These are phyloP conservation scores for Chaetomium fimeti DNA, from an alignment of 495 filamentous ascomycete genomes.

Conservation along the genomic window DNA sequence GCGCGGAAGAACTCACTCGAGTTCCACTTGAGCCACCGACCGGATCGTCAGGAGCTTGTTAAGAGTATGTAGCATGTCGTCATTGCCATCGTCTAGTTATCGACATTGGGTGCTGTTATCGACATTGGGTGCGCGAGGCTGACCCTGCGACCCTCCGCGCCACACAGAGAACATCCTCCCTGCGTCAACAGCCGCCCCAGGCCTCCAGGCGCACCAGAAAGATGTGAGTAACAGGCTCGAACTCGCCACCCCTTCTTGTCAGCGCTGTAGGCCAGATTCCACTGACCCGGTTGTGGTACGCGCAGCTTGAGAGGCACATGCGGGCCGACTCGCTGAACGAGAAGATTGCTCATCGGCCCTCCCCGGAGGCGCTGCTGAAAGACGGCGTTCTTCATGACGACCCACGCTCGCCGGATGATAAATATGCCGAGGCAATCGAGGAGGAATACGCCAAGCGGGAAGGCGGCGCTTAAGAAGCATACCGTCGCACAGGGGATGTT, in stretches of 20 bases:
- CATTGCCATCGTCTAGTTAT: neutral
- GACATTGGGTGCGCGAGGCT: neutral
- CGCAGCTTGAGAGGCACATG: constrained; percentile 74
- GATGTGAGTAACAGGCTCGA: constrained; percentile 45
- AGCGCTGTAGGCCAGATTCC: neutral
- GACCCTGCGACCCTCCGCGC: constrained; percentile 5
- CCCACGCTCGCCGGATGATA: constrained; percentile 51
- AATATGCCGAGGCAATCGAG: constrained; percentile 50
- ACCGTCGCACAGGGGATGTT: neutral
- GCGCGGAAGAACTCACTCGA: constrained; percentile 86
- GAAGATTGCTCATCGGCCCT: constrained; percentile 71
- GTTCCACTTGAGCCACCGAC: constrained; percentile 76
- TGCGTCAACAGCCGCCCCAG: constrained; percentile 68
- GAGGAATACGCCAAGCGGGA: constrained; percentile 53
- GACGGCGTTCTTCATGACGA: constrained; percentile 73
- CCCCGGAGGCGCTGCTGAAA: constrained; percentile 70
- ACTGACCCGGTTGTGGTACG: neutral
- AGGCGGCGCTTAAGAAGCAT: constrained; percentile 43
- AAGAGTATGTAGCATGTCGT: constrained; percentile 58
- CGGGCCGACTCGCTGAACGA: constrained; percentile 78
- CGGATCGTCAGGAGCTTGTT: constrained; percentile 78
- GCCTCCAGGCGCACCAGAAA: constrained; percentile 70
- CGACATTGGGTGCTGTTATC: neutral
- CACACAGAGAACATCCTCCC: constrained; percentile 74
- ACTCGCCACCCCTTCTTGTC: neutral